Percentiles rank a stretch among this genome's conserved stretches.
Evolutionary conservation across 169 alveolate species (phyloP).

Genomic region (Babesia bigemina): DNA sequence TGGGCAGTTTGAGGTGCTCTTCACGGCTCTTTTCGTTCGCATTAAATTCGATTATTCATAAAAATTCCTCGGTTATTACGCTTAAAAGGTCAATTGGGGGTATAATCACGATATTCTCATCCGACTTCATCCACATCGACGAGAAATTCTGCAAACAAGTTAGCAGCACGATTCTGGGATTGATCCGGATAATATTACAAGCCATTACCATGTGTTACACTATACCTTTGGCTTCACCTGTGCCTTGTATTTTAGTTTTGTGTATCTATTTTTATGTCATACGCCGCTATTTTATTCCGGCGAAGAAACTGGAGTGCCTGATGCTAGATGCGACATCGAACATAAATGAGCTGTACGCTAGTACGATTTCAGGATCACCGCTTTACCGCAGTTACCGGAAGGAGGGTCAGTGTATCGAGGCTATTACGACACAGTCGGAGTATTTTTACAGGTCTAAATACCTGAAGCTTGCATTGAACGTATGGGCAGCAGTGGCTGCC

Average conservation of each 20-base stretch:
- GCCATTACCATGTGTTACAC: slow-evolving; percentile 44
- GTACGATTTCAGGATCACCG: slow-evolving; percentile 39
- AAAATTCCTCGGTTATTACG: slow-evolving; percentile 4
- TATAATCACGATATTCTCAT: slow-evolving; percentile 31
- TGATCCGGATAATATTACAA: slow-evolving; percentile 19
- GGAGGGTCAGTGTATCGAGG: slow-evolving; percentile 43
- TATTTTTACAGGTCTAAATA: slow-evolving; percentile 22
- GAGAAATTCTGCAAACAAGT: slow-evolving; percentile 34
- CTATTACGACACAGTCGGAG: slow-evolving; percentile 26
- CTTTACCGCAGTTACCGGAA: slow-evolving; percentile 52
- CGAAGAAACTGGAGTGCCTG: slow-evolving; percentile 31
- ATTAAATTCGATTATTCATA: slow-evolving; percentile 46
- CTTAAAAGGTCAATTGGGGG: slow-evolving; percentile 10
- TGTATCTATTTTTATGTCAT: slow-evolving; percentile 5
- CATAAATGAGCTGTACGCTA: slow-evolving; percentile 36
- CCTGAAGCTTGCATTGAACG: slow-evolving; percentile 13
- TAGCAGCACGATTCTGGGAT: slow-evolving; percentile 13
- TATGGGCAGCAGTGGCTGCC: slow-evolving; percentile 40
- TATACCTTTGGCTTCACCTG: slow-evolving; percentile 36
- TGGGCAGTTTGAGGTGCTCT: slow-evolving; percentile 25
- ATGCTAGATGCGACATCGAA: slow-evolving; percentile 33
- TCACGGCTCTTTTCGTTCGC: slow-evolving; percentile 20
- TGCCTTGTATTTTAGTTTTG: background rate
- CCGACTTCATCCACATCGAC: slow-evolving; percentile 50
- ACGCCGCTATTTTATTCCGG: slow-evolving; percentile 8